These are phyloP conservation scores for Phytopythium montanum DNA, from an alignment of 352 stramenopile species.

Conservation along the genomic window DNA sequence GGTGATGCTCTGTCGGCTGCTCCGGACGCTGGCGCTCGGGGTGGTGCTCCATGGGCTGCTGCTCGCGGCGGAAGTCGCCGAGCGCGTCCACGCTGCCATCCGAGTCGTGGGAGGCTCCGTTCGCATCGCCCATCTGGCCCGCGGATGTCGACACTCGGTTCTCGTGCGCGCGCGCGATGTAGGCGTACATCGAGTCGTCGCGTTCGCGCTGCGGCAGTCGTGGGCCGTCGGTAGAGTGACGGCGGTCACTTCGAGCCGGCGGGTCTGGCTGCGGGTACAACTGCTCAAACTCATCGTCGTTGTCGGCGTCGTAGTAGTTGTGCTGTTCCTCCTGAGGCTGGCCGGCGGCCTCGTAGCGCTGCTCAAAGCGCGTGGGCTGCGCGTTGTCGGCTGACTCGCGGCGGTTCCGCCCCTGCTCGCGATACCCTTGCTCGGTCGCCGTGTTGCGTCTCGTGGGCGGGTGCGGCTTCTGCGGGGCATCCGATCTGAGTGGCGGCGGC, in stretches of 20 bases:
- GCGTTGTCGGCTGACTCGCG: neutral
- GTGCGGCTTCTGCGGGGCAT: conserved; percentile 19
- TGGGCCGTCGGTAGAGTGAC: conserved; percentile 15
- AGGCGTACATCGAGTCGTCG: conserved; percentile 16
- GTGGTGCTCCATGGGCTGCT: neutral
- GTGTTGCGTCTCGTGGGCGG: conserved; percentile 16
- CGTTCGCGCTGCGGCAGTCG: neutral
- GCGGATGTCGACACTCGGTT: neutral
- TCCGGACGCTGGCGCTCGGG: neutral
- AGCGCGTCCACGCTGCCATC: conserved; percentile 15
- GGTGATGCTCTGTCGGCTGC: neutral
- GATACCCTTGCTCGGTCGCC: conserved; percentile 25
- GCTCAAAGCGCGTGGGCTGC: neutral
- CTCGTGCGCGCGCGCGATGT: conserved; percentile 10
- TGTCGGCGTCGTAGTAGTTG: conserved; percentile 10
- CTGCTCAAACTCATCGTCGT: conserved; percentile 16
- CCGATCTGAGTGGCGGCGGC: conserved; percentile 15
- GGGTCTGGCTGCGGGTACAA: conserved; percentile 18
- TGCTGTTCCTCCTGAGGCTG: conserved; percentile 10
- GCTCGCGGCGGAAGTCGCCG: conserved; percentile 24
- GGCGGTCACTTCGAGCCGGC: conserved; percentile 17
- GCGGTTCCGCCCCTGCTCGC: conserved; percentile 19
- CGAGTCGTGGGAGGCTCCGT: neutral
- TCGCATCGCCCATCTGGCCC: neutral
- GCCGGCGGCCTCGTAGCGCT: conserved; percentile 8